phyloP scores from a whole-genome alignment of 2,329 filamentous ascomycete species.

The Monascus ruber region DNA sequence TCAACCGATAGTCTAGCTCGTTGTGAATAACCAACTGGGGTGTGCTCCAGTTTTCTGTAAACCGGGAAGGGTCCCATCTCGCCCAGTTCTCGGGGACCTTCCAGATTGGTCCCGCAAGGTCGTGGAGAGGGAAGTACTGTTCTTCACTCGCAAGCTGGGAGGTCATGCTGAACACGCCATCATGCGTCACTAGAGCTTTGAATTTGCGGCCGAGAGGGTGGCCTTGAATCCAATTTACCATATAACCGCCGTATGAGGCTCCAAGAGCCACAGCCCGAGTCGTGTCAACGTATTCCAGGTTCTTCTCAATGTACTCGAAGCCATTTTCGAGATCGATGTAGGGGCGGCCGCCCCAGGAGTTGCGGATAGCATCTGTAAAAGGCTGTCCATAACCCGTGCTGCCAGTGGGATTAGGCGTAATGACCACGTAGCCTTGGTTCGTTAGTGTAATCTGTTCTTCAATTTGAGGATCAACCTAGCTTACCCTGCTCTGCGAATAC shows the following conservation, averaged over 20 bases:
- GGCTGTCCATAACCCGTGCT: conserved; percentile 46
- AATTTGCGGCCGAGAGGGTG: conserved; percentile 44
- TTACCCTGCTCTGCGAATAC: conserved; percentile 44
- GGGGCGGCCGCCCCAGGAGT: conserved; percentile 43
- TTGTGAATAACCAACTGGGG: conserved; percentile 86
- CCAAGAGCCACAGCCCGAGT: conserved; percentile 43
- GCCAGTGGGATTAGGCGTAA: conserved; percentile 50
- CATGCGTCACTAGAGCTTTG: conserved; percentile 47
- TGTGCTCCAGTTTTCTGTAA: conserved; percentile 62
- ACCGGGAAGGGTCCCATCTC: conserved; percentile 46
- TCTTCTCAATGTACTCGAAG: conserved; percentile 39
- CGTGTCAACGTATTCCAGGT: conserved; percentile 43
- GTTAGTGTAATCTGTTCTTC: neutral
- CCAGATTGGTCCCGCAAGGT: conserved; percentile 41
- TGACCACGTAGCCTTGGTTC: conserved; percentile 41
- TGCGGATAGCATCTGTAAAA: conserved; percentile 41
- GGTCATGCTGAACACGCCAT: conserved; percentile 37
- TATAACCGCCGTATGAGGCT: conserved; percentile 48
- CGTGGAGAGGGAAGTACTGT: conserved; percentile 44
- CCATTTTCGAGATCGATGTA: conserved; percentile 47
- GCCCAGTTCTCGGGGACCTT: conserved; percentile 41
- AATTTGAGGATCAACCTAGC: neutral
- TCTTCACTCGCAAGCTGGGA: conserved; percentile 39
- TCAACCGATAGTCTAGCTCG: conserved; percentile 78
- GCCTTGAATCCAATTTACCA: conserved; percentile 50